Conservation (phyloP, 129 eudicot species). For the Daucus carota region DNA sequence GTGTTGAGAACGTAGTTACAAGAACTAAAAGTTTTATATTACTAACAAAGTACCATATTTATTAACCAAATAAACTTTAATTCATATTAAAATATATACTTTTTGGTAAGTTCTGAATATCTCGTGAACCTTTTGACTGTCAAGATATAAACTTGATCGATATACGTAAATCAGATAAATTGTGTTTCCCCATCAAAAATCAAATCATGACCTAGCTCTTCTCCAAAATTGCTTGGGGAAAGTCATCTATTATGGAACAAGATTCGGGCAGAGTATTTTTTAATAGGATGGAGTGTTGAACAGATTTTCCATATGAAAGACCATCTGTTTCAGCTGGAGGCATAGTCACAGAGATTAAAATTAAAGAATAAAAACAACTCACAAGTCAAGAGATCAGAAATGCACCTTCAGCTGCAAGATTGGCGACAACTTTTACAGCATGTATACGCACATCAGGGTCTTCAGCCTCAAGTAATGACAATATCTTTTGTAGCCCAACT, state of each 20-base stretch:
- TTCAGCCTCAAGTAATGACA: conserved; percentile 76
- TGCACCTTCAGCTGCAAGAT: conserved; percentile 95
- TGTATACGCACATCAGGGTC: conserved; percentile 91
- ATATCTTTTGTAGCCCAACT: conserved; percentile 87
- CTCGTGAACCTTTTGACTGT: too few species aligned
- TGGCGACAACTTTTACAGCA: conserved; percentile 94
- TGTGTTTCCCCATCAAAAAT: too few species aligned
- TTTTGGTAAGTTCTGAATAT: too few species aligned
- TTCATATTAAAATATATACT: too few species aligned
- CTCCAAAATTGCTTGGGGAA: too few species aligned
- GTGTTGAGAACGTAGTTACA: too few species aligned
- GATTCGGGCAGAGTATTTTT: background rate
- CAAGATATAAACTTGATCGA: too few species aligned
- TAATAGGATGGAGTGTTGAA: background rate
- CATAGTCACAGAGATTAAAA: background rate
- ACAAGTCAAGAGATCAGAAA: background rate
- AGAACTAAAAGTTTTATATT: too few species aligned
- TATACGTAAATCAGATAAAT: too few species aligned
- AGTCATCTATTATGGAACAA: background rate
- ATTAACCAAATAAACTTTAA: too few species aligned
- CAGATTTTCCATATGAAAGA: background rate
- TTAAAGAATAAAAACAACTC: background rate
- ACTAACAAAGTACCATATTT: too few species aligned
- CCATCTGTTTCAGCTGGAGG: background rate
- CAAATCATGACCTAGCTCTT: too few species aligned